Evolutionary conservation across 331 rosid species (phyloP).

Genomic region (Phaseolus coccineus): DNA sequence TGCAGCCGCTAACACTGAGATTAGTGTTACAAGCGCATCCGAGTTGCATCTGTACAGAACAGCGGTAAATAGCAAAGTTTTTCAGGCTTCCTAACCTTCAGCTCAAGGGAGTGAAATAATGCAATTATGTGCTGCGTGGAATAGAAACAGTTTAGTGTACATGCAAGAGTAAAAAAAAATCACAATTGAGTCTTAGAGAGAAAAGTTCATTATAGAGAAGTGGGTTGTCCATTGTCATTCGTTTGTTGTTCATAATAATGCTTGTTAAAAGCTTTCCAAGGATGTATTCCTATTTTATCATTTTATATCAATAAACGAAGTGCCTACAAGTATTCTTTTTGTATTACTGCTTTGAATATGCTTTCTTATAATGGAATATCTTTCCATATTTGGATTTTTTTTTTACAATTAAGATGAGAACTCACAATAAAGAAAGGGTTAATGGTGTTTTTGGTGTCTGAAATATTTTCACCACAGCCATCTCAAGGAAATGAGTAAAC

Average conservation of each 20-base stretch:
- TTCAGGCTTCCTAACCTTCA: slow-evolving; percentile 49
- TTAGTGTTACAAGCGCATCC: slow-evolving; percentile 62
- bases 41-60: slow-evolving; percentile 77
- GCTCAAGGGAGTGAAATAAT: slow-evolving; percentile 13
- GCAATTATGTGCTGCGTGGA: slow-evolving; percentile 34
- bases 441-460: background rate
- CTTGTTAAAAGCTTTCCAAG: background rate
- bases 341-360: background rate
- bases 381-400: background rate
- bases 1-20: slow-evolving; percentile 72
- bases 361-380: background rate
- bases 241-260: slow-evolving; percentile 39
- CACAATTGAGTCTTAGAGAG: slow-evolving; percentile 1
- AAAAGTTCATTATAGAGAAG: slow-evolving; percentile 41
- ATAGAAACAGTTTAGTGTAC: slow-evolving; percentile 49
- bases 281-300: slow-evolving; percentile 34
- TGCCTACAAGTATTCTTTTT: background rate
- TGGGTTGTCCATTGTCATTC: slow-evolving; percentile 26
- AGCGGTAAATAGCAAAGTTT: slow-evolving; percentile 76
- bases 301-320: slow-evolving; percentile 38
- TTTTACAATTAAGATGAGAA: background rate
- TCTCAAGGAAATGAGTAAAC: background rate
- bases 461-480: background rate
- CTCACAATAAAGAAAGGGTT: background rate
- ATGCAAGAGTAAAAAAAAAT: slow-evolving; percentile 48